These are phyloP conservation scores for Chaetomiaceae sp. DNA, from an alignment of 2,329 filamentous ascomycete species.

Conservation along the genomic window DNA sequence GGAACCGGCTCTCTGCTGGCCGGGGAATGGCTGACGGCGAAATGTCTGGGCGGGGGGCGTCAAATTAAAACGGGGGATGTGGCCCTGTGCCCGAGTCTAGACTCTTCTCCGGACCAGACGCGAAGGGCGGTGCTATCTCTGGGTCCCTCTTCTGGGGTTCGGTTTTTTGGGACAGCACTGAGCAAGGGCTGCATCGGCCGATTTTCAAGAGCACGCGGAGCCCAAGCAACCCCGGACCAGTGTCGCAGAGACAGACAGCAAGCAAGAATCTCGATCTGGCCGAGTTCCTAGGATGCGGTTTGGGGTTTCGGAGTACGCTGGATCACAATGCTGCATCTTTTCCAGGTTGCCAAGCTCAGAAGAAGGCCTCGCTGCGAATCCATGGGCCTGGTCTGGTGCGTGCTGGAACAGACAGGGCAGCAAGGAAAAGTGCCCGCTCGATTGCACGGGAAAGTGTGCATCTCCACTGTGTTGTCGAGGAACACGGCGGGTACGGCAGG, in stretches of 20 bases:
- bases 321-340: too few species aligned
- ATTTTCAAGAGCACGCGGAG: too few species aligned
- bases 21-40: neutral
- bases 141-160: neutral
- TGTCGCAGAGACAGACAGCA: neutral
- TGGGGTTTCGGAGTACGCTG: too few species aligned
- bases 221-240: slow-evolving; percentile 1
- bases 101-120: neutral
- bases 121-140: neutral
- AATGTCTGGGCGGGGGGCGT: slow-evolving; percentile 10
- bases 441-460: too few species aligned
- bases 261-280: too few species aligned
- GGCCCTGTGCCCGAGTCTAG: slow-evolving; percentile 9
- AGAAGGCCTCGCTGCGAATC: too few species aligned
- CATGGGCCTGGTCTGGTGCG: too few species aligned
- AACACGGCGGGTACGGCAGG: neutral
- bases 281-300: too few species aligned
- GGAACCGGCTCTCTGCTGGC: slow-evolving; percentile 12
- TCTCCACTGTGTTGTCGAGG: neutral
- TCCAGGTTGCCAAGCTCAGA: too few species aligned
- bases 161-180: too few species aligned
- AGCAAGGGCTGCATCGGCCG: neutral
- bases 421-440: too few species aligned
- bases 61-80: slow-evolving; percentile 11
- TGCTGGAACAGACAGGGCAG: too few species aligned